A percentile compares a stretch with the other conserved stretches of the same genome.
Conservation (phyloP, 164 flowering plant genomes). For the Sedum album region DNA sequence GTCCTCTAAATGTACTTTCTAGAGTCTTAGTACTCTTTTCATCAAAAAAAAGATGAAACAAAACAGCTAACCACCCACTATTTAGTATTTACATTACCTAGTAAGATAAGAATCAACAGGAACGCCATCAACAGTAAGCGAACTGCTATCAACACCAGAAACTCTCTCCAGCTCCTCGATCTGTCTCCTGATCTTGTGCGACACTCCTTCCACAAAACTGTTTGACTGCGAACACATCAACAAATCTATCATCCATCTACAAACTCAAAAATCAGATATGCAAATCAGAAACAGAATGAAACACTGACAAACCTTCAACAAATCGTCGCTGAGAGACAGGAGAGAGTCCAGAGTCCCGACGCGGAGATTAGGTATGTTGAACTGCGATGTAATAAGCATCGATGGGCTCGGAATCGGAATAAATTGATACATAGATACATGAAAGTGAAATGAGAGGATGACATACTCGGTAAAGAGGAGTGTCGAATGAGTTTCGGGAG, state of each 20-base stretch:
- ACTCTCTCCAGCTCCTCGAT: neutral
- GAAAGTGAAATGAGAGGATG: neutral
- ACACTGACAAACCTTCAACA: neutral
- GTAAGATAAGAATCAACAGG: neutral
- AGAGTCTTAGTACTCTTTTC: no score
- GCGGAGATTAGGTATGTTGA: neutral
- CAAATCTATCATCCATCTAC: neutral
- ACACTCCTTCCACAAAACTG: neutral
- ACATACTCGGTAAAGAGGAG: neutral
- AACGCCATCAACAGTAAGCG: neutral
- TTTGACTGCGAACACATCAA: neutral
- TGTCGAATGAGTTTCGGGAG: neutral
- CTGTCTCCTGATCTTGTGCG: neutral
- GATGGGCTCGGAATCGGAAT: neutral
- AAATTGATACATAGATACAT: neutral
- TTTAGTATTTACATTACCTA: no score
- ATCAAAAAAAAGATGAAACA: no score
- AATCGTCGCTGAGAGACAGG: neutral
- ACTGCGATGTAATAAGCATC: neutral
- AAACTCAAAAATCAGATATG: no score
- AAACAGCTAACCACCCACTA: neutral
- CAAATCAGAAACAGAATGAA: no score
- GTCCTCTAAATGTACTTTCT: no score
- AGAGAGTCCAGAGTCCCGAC: neutral
- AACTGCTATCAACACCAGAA: neutral